Conservation (phyloP, 2,329 filamentous ascomycete species). For the Hymenoscyphus fraxineus region DNA sequence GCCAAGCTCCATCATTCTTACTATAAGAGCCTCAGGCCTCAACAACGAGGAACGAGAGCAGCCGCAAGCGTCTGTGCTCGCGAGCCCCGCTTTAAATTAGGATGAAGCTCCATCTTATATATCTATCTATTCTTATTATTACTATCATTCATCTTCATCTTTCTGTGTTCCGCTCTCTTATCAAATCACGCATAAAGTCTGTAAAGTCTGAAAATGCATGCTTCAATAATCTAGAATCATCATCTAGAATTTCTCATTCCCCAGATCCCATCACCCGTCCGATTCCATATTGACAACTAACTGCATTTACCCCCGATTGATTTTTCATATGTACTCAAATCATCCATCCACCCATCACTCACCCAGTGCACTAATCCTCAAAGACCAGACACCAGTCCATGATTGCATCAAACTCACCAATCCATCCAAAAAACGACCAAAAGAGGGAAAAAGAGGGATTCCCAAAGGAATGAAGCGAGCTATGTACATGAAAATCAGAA, state of each 20-base stretch:
- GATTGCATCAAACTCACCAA: neutral
- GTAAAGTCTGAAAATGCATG: too few relatives aligned
- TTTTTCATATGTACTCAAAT: neutral
- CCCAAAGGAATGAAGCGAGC: neutral
- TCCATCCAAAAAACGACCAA: neutral
- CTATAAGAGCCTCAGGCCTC: too few relatives aligned
- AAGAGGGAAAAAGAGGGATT: too few relatives aligned
- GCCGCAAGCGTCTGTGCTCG: too few relatives aligned
- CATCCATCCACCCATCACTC: neutral
- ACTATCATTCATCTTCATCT: neutral
- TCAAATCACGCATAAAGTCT: too few relatives aligned
- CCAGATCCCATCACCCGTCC: neutral
- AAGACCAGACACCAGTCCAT: neutral
- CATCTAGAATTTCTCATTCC: neutral
- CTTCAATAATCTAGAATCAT: too few relatives aligned
- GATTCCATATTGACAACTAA: neutral
- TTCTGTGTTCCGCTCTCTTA: too few relatives aligned
- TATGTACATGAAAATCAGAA: conserved; percentile 24
- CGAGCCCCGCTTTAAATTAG: too few relatives aligned
- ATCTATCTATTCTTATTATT: neutral
- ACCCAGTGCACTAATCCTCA: neutral
- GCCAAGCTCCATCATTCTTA: neutral
- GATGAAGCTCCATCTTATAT: neutral
- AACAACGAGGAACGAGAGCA: too few relatives aligned
- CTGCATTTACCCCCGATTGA: neutral